Conservation (phyloP, 2,329 filamentous ascomycete genomes). For the Fusarium longipes region DNA sequence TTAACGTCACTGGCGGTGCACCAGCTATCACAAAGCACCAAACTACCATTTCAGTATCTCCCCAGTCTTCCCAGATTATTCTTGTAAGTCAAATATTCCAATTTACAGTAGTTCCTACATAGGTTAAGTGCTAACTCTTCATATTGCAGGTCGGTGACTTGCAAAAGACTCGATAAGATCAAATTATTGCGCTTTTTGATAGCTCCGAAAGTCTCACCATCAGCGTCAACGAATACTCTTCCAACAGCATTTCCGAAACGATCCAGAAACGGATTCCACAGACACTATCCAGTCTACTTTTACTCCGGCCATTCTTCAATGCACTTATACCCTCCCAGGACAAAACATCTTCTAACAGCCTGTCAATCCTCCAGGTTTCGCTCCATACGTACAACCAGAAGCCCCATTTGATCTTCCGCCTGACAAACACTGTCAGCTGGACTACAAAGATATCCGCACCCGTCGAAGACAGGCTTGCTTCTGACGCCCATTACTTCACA, state of each 20-base stretch:
- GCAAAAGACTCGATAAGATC: neutral
- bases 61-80: neutral
- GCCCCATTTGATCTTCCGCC: neutral
- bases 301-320: neutral
- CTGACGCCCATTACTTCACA: neutral
- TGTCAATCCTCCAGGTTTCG: neutral
- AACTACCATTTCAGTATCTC: neutral
- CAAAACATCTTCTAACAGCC: neutral
- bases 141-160: neutral
- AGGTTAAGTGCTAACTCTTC: accelerated
- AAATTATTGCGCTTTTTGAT: neutral
- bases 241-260: neutral
- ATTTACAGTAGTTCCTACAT: neutral
- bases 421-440: neutral
- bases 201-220: neutral
- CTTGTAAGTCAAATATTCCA: neutral
- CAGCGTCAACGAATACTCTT: neutral
- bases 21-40: neutral
- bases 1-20: neutral
- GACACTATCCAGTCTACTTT: neutral
- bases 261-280: neutral
- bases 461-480: neutral
- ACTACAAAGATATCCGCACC: neutral
- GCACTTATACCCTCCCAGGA: neutral
- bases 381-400: neutral